These are phyloP conservation scores for Friedmanniomyces simplex DNA, from an alignment of 495 filamentous ascomycete species.

Conservation along the genomic window DNA sequence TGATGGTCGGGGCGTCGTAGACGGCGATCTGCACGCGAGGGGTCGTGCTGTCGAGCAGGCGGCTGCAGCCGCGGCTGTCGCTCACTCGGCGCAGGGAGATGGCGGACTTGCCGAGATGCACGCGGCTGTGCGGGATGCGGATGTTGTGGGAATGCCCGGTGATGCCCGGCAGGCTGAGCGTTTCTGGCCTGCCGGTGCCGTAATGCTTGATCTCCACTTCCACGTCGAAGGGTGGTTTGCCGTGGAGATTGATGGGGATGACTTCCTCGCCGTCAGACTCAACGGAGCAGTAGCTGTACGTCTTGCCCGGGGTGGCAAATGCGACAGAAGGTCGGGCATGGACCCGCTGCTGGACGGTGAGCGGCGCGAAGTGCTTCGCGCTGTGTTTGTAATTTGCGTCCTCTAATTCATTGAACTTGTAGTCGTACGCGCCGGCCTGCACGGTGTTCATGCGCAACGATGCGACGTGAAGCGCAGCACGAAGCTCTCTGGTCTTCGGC, in stretches of 20 bases:
- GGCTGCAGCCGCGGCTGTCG: constrained; percentile 73
- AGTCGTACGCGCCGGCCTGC: constrained; percentile 70
- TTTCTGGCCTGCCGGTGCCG: constrained; percentile 64
- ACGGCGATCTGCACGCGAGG: constrained; percentile 75
- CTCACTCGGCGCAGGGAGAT: constrained; percentile 80
- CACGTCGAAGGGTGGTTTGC: constrained; percentile 76
- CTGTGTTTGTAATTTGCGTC: constrained; percentile 78
- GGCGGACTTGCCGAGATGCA: constrained; percentile 74
- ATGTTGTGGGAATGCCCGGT: constrained; percentile 62
- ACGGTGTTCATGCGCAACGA: constrained; percentile 75
- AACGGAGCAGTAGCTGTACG: constrained; percentile 86
- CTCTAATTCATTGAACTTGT: constrained; percentile 68
- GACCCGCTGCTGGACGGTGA: constrained; percentile 72
- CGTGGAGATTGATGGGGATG: constrained; percentile 73
- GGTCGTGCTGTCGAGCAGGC: constrained; percentile 51
- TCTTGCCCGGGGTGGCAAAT: constrained; percentile 81
- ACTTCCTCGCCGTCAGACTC: constrained; percentile 70
- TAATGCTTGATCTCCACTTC: constrained; percentile 91
- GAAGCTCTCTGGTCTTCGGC: constrained; percentile 54
- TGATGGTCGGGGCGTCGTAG: constrained; percentile 83
- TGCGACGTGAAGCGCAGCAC: constrained; percentile 57
- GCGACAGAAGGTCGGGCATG: constrained; percentile 66
- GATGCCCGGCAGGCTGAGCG: constrained; percentile 67
- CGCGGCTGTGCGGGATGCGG: constrained; percentile 67
- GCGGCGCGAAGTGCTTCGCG: constrained; percentile 44